phyloP scores from a whole-genome alignment of 768 basidiomycete species.

The Hemileccinum rubropunctum region DNA sequence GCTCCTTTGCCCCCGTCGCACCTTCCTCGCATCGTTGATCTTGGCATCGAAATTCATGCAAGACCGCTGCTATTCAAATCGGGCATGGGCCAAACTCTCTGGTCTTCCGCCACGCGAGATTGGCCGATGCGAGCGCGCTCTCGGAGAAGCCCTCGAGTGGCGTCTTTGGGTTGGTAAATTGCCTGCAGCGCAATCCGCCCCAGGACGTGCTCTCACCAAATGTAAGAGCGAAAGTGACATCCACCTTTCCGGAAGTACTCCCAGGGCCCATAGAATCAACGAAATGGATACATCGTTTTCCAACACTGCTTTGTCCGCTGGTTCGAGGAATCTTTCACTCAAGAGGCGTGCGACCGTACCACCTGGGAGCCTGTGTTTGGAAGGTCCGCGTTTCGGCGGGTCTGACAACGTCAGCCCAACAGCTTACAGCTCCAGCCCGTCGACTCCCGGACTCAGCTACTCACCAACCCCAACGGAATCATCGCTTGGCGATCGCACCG shows the following conservation, averaged over 20 bases:
- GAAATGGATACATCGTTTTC: conserved; percentile 4
- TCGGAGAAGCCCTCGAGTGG: conserved; percentile 86
- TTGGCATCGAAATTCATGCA: conserved; percentile 91
- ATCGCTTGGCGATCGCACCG: conserved; percentile 51
- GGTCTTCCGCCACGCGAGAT: conserved; percentile 85
- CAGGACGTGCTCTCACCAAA: conserved; percentile 42
- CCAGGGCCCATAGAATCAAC: background rate
- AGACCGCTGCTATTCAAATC: conserved; percentile 91
- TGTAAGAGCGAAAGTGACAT: conserved; percentile 50
- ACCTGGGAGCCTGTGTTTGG: conserved; percentile 26
- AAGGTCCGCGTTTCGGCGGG: conserved; percentile 8
- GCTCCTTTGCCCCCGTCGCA: conserved; percentile 81
- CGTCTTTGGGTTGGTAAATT: conserved; percentile 90
- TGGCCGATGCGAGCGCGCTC: conserved; percentile 81
- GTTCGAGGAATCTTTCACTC: conserved; percentile 25
- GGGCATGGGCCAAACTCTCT: conserved; percentile 93
- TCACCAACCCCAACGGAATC: conserved; percentile 63
- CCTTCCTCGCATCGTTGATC: conserved; percentile 86
- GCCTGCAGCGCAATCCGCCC: conserved; percentile 33
- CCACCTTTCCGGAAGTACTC: conserved; percentile 11
- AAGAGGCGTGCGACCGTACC: conserved; percentile 45
- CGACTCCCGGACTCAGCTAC: conserved; percentile 56
- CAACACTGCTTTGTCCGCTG: conserved; percentile 11
- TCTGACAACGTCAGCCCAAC: conserved; percentile 25
- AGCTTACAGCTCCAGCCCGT: conserved; percentile 36